These are phyloP conservation scores for Cryphonectria japonica DNA, from an alignment of 2,329 filamentous ascomycete species.

Conservation along the genomic window DNA sequence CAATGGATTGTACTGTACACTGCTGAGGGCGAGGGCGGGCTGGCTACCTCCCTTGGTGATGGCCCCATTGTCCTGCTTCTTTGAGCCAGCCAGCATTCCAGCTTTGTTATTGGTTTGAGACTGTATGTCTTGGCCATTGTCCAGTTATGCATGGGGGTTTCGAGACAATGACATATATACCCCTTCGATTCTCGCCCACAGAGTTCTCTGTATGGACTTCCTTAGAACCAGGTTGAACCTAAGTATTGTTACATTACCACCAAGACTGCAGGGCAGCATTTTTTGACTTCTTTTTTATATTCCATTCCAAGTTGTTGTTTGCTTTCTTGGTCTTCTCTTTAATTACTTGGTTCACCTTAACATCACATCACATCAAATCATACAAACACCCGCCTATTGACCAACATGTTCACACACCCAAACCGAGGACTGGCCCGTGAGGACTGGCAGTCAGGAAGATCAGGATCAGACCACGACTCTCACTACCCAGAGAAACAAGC, in stretches of 20 bases:
- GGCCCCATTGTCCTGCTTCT: slow-evolving; percentile 15
- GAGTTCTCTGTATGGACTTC: not conserved
- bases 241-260: not conserved
- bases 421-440: slow-evolving; percentile 4
- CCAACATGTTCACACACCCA: slow-evolving; percentile 11
- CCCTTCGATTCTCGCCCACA: not conserved
- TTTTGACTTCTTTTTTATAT: not conserved
- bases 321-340: not conserved
- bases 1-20: slow-evolving; percentile 9
- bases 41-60: not conserved
- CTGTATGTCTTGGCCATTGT: not conserved
- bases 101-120: slow-evolving; percentile 11
- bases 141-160: not conserved
- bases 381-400: not conserved
- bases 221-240: not conserved
- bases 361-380: not conserved
- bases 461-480: slow-evolving; percentile 7
- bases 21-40: not conserved
- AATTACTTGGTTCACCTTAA: not conserved
- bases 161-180: slow-evolving; percentile 13
- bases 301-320: not conserved
- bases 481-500: not conserved
- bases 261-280: slow-evolving; percentile 3
- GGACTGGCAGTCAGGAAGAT: slow-evolving; percentile 10
- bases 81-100: slow-evolving; percentile 11